Conservation (phyloP, 192 early-diverging fungal genomes). For the Funneliformis mosseae region DNA sequence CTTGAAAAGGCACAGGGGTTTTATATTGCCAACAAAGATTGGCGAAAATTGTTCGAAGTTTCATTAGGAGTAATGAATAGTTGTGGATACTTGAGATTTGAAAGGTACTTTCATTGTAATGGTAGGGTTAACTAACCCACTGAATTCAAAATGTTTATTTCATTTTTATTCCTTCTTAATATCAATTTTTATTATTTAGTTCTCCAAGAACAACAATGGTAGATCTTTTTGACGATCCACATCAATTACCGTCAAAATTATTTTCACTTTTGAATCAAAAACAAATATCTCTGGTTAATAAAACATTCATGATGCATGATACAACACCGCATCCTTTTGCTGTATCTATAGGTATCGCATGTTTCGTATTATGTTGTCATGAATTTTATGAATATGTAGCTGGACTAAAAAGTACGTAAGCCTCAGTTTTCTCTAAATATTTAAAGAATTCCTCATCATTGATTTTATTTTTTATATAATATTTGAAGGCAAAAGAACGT, state of each 20-base stretch:
- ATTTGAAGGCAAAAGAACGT: conserved; percentile 5
- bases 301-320: neutral
- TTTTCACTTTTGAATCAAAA: conserved; percentile 7
- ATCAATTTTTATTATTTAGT: conserved; percentile 4
- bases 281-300: neutral
- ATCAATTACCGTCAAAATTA: conserved; percentile 2
- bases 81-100: conserved; percentile 19
- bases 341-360: conserved; percentile 24
- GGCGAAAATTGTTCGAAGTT: conserved; percentile 28
- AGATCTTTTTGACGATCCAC: conserved; percentile 18
- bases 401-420: conserved; percentile 12
- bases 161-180: neutral
- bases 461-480: neutral
- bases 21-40: conserved; percentile 17
- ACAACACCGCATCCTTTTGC: neutral
- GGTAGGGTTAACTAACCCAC: neutral
- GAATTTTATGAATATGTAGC: conserved; percentile 26
- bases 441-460: neutral
- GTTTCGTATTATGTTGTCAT: conserved; percentile 24
- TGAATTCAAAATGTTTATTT: neutral
- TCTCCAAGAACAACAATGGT: neutral
- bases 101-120: conserved; percentile 24
- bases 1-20: conserved; percentile 22
- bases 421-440: neutral
- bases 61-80: conserved; percentile 16